Conservation (phyloP, 2,329 filamentous ascomycete genomes). For the Ascochyta clinopodiicola region DNA sequence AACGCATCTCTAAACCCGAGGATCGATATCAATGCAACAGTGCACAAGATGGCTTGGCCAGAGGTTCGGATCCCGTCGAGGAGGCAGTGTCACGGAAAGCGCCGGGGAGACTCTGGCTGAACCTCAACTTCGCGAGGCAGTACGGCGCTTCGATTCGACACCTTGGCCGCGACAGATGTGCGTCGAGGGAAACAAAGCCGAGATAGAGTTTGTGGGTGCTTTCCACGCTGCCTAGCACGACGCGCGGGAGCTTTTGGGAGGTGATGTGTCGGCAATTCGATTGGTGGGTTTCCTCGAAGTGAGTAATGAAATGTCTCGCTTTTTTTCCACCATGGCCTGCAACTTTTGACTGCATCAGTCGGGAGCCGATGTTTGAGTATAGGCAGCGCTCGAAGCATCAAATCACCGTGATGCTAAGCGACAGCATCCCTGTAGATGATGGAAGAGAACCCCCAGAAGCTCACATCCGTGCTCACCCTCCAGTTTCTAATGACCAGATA, state of each 20-base stretch:
- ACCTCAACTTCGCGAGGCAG: not conserved
- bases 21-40: not conserved
- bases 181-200: conserved; percentile 6
- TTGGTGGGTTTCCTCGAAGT: not conserved
- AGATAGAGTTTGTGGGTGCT: conserved; percentile 12
- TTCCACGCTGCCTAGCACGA: conserved; percentile 11
- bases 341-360: not conserved
- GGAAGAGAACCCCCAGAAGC: not conserved
- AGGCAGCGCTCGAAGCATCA: conserved; percentile 13
- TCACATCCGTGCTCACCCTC: not conserved
- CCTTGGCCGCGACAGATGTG: not conserved
- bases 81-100: conserved; percentile 11
- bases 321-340: not conserved
- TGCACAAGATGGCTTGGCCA: not conserved
- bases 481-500: conserved; percentile 5
- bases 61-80: conserved; percentile 9
- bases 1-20: not conserved
- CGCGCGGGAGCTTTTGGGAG: conserved; percentile 3
- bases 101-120: not conserved
- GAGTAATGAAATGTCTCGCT: not conserved
- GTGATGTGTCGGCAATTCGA: not conserved
- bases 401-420: conserved; percentile 18
- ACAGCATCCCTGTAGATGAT: conserved; percentile 10
- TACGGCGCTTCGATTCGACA: not conserved
- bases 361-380: conserved; percentile 5